Percentiles rank a stretch among this genome's conserved stretches.
These are phyloP conservation scores for Aspergillus chevalieri DNA, from an alignment of 2,329 filamentous ascomycete species.

Conservation along the genomic window DNA sequence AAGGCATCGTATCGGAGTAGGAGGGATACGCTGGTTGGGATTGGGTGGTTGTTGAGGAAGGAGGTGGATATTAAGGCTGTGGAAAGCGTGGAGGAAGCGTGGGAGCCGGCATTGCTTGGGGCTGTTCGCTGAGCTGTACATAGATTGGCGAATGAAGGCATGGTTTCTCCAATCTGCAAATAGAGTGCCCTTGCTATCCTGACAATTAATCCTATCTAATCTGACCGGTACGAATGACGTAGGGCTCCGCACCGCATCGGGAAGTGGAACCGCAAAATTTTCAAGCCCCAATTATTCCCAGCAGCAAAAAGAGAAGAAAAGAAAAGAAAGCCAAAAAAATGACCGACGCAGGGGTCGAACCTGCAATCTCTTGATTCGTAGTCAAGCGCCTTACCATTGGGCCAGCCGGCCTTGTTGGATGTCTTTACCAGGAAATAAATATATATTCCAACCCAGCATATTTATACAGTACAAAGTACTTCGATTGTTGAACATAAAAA, in stretches of 20 bases:
- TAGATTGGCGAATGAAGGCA: too few relatives aligned
- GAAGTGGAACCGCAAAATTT: too few relatives aligned
- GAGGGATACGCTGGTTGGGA: constrained; percentile 8
- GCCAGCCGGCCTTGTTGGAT: constrained; percentile 27
- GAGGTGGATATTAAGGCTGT: not conserved
- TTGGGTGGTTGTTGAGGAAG: constrained; percentile 8
- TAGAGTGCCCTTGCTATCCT: too few relatives aligned
- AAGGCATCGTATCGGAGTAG: constrained; percentile 9
- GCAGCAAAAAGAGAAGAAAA: not conserved
- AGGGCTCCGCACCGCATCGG: too few relatives aligned
- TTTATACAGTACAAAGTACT: too few relatives aligned
- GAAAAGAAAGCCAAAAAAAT: constrained; percentile 15
- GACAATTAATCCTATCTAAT: not conserved
- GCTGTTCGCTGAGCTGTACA: not conserved
- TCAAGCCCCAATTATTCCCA: not conserved
- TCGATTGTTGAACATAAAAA: too few relatives aligned
- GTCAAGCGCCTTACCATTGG: constrained; percentile 49
- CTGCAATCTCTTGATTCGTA: constrained; percentile 49
- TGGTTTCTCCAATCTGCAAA: too few relatives aligned
- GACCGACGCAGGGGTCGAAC: constrained; percentile 41
- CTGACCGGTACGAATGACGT: not conserved
- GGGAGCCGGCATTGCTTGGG: not conserved
- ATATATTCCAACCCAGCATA: not conserved
- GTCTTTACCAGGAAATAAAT: not conserved
- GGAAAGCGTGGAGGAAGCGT: not conserved